Evolutionary conservation across 768 basidiomycete genomes (phyloP), one percentile per base, ranked within the genome.

Genomic region (Boletellus ananiceps): DNA sequence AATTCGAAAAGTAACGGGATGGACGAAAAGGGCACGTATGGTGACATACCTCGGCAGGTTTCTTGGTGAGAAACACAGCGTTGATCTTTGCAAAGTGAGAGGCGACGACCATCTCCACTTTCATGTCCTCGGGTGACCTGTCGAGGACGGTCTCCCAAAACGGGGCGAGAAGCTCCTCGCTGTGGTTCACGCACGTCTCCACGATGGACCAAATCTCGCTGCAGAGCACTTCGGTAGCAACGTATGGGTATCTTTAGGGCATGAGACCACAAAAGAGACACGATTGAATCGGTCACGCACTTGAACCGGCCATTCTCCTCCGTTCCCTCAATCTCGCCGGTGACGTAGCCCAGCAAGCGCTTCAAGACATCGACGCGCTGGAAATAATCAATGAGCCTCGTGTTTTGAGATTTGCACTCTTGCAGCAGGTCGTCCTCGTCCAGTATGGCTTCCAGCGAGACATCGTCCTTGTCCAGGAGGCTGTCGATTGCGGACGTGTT

Each of bases 11-110:
- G 58, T 57, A 54, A 53, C 49, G 8, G 11, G 29, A 54, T 44
- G 57, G 49, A 7, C 25, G 33, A 33, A 60, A 64, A 21, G 7
- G 23, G 45, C 4, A 25, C 0, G 2, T 27, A 46, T 40, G 41
- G 47, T 39, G 29, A 77, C 77, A 64, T 70, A 93, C 93, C 81
- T 96, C 93, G 54, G 78, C 78, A 21, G 91, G 89, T 69, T 89
- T 88, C 74, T 93, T 94, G 55, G 76, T 83, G 61, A 99, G 69
- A 58, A 98, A 89, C 1, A 86, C 80, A 34, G 86, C 83, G 63
- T 92, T 96, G 57, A 97, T 88, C 69, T 95, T 91, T n/a, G 86
- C 83, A 73, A 96, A 99, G 68, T 91, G 88, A 1, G 91, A 84
- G 27, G 92, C 88, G 75, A 95, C 87, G 49, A 85, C 79, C 74